Base-by-base conservation (phyloP, 2,329 filamentous ascomycete species). In the Beauveria pseudobassiana region DNA sequence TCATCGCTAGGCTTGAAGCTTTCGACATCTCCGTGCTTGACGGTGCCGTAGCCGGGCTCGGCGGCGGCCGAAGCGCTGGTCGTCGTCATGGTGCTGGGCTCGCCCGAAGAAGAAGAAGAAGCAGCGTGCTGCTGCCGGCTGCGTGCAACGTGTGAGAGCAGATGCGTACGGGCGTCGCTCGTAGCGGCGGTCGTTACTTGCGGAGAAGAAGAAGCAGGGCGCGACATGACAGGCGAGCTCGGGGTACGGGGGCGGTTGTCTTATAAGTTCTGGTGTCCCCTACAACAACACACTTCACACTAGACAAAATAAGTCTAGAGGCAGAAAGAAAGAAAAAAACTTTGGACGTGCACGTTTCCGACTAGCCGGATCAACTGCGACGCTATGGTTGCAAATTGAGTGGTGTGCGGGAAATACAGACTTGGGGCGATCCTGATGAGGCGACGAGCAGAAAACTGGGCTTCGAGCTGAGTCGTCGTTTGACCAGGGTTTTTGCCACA, bases 381-480 rank as follows among this genome's bases (percentile, higher is more conserved):
- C 48, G 45, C 52, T 54, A 42, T 43, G 34, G 24, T 48, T 48
- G 10, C n/a, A 2, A 14, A 14, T 26, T 22, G 5, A 16, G 24
- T 50, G 46, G 30, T 26, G 55, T 58, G 55, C 55, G 55, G 30
- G 55, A 58, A 58, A 58, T 58, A 50, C 43, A 48, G 43, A 20
- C 24, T 18, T 50, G 46, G 46, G 10, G 28, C 14, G 14, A 22
- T 40, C 53, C 22, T 24, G 45, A 50, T 8, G 20, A 28, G 45
- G 34, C 30, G 22, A 50, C 16, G 18, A 22, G 42, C 42, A 20
- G n/a, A 46, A 56, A 46, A 56, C 9, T 46, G 53, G 45, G 20
- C 20, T 38, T 51, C 18, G 56, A 50, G 56, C 56, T 59, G 56
- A 60, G 48, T 22, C 56, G 38, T 48, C 46, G 34, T 42, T 43